phyloP scores from a whole-genome alignment of 2,329 filamentous ascomycete genomes.

The Colletotrichum agaves region DNA sequence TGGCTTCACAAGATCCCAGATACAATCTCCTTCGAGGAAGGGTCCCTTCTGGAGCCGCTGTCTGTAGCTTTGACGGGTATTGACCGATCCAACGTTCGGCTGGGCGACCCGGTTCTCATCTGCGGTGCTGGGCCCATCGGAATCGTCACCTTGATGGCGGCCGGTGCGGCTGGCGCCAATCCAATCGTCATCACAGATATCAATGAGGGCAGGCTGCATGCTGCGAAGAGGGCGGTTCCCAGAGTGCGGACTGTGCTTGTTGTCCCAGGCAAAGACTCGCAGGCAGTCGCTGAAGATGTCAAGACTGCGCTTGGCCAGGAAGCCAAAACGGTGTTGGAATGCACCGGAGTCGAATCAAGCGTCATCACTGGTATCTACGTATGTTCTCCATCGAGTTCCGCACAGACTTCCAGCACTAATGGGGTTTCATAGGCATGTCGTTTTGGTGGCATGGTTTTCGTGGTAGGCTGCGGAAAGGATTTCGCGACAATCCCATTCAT shows the following conservation, averaged over 20 bases:
- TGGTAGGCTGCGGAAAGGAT: conserved; percentile 49
- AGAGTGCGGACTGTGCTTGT: conserved; percentile 23
- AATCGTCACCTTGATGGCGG: conserved; percentile 51
- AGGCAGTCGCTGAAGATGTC: conserved; percentile 39
- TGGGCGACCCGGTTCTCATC: conserved; percentile 52
- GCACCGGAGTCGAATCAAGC: conserved; percentile 73
- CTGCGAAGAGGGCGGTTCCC: conserved; percentile 20
- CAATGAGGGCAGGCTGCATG: conserved; percentile 13
- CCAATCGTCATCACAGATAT: conserved; percentile 56
- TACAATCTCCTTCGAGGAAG: conserved; percentile 52
- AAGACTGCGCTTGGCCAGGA: conserved; percentile 46
- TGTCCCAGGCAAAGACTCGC: conserved; percentile 5
- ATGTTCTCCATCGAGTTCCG: conserved; percentile 20
- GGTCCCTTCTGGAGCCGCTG: conserved; percentile 59
- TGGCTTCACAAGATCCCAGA: conserved; percentile 52
- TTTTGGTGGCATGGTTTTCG: conserved; percentile 50
- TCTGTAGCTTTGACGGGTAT: conserved; percentile 58
- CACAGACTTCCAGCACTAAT: background rate
- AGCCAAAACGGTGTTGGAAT: conserved; percentile 71
- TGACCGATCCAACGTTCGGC: conserved; percentile 49
- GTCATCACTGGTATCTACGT: conserved; percentile 71
- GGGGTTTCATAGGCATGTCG: conserved; percentile 20
- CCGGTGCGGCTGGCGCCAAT: conserved; percentile 55
- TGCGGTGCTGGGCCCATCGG: conserved; percentile 51
- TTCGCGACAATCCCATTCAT: conserved; percentile 52